phyloP scores from a whole-genome alignment of 495 filamentous ascomycete species.

The Pyronema domesticum region DNA sequence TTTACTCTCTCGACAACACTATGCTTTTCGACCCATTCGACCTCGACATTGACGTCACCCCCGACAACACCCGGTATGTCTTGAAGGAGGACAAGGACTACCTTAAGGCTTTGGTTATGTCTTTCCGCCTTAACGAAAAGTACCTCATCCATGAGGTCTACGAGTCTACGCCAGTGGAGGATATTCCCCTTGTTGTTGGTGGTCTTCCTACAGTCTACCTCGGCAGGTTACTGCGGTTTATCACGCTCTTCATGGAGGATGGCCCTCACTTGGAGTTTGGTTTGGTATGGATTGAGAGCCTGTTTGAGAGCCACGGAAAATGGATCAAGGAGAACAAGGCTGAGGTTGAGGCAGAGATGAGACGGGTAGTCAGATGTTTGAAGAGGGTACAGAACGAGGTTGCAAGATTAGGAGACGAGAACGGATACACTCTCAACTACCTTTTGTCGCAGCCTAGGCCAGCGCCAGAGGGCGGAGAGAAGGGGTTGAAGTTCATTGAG shows the following conservation, averaged over 20 bases:
- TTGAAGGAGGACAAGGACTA: slow-evolving; percentile 60
- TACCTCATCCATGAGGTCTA: slow-evolving; percentile 66
- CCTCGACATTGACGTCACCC: slow-evolving; percentile 80
- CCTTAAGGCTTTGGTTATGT: slow-evolving; percentile 86
- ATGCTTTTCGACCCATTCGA: slow-evolving; percentile 89
- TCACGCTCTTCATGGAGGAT: slow-evolving; percentile 74
- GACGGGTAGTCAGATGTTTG: slow-evolving; percentile 58
- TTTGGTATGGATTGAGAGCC: slow-evolving; percentile 73
- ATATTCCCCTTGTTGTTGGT: slow-evolving; percentile 60
- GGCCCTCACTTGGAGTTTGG: slow-evolving; percentile 88
- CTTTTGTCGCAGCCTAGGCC: slow-evolving; percentile 27
- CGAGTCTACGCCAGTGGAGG: slow-evolving; percentile 56
- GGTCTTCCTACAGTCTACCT: slow-evolving; percentile 77
- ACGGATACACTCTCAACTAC: slow-evolving; percentile 71
- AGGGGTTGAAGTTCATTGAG: neutral
- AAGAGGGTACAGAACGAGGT: slow-evolving; percentile 53
- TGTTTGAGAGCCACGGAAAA: slow-evolving; percentile 63
- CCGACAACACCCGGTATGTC: slow-evolving; percentile 55
- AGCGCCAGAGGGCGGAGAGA: neutral
- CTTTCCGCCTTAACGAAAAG: slow-evolving; percentile 76
- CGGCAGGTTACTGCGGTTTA: slow-evolving; percentile 57
- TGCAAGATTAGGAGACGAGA: slow-evolving; percentile 48
- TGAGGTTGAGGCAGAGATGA: slow-evolving; percentile 61
- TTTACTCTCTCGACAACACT: slow-evolving; percentile 71
- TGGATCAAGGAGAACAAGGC: slow-evolving; percentile 62